Evolutionary conservation across 78 protist genomes (phyloP).

Genomic region (Creolimax fragrantissima): DNA sequence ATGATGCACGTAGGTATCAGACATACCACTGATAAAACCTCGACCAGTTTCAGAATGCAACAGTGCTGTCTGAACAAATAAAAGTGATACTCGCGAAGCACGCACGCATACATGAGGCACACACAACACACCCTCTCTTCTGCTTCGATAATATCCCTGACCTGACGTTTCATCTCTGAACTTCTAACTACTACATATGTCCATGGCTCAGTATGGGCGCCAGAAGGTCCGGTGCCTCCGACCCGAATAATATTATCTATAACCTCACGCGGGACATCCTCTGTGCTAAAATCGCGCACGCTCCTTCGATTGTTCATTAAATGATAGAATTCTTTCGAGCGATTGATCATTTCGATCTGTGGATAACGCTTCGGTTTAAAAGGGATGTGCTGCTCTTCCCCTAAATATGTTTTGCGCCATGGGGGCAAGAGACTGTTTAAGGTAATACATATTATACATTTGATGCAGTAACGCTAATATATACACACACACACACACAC

Average conservation of each 20-base stretch:
- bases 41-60: too few species aligned
- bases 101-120: background rate
- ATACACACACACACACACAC: background rate
- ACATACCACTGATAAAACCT: too few species aligned
- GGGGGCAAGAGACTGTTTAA: too few species aligned
- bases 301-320: background rate
- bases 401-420: too few species aligned
- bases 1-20: too few species aligned
- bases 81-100: too few species aligned
- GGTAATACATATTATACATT: too few species aligned
- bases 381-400: background rate
- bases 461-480: background rate
- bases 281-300: background rate
- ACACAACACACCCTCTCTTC: conserved; percentile 11
- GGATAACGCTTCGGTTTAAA: background rate
- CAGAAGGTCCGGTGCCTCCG: conserved; percentile 22
- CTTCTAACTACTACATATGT: background rate
- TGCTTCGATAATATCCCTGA: background rate
- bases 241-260: conserved; percentile 14
- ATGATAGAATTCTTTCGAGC: background rate
- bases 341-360: background rate
- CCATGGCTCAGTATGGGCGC: conserved; percentile 26
- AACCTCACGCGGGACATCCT: conserved; percentile 7
- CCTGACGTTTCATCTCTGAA: background rate
- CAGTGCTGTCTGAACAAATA: too few species aligned